phyloP scores from a whole-genome alignment of 805 yeast genomes.

The Candida nonsorbophila region DNA sequence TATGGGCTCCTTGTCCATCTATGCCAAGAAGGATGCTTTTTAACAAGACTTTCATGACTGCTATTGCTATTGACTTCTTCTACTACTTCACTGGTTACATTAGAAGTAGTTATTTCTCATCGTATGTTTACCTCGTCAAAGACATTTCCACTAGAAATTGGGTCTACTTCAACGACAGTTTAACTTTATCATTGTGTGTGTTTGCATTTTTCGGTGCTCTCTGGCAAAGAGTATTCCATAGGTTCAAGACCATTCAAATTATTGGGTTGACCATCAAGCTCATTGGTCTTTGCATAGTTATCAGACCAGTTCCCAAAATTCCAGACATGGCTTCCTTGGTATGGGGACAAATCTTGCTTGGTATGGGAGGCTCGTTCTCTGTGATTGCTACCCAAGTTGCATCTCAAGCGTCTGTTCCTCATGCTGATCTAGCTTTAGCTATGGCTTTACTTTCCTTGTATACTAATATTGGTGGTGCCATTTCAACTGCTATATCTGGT shows the following conservation, averaged over 20 bases:
- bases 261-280: conserved; percentile 26
- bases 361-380: conserved; percentile 37
- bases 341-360: conserved; percentile 27
- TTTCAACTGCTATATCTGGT: conserved; percentile 35
- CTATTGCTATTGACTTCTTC: conserved; percentile 26
- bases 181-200: conserved; percentile 31
- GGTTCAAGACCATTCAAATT: conserved; percentile 30
- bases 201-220: conserved; percentile 35
- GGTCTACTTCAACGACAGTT: conserved; percentile 32
- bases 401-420: conserved; percentile 38
- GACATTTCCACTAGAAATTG: conserved; percentile 25
- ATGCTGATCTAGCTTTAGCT: conserved; percentile 35
- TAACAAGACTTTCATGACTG: conserved; percentile 33
- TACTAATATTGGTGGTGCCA: conserved; percentile 32
- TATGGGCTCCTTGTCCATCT: conserved; percentile 28
- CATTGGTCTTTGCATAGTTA: conserved; percentile 22
- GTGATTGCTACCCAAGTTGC: conserved; percentile 32
- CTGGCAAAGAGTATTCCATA: conserved; percentile 25
- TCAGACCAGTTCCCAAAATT: conserved; percentile 11
- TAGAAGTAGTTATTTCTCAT: conserved; percentile 24
- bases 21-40: conserved; percentile 26
- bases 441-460: conserved; percentile 29
- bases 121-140: conserved; percentile 24
- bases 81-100: conserved; percentile 24
- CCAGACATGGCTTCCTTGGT: conserved; percentile 24